These are phyloP conservation scores for Xerocomellus chrysenteron DNA, from an alignment of 768 basidiomycete genomes.

Conservation along the genomic window DNA sequence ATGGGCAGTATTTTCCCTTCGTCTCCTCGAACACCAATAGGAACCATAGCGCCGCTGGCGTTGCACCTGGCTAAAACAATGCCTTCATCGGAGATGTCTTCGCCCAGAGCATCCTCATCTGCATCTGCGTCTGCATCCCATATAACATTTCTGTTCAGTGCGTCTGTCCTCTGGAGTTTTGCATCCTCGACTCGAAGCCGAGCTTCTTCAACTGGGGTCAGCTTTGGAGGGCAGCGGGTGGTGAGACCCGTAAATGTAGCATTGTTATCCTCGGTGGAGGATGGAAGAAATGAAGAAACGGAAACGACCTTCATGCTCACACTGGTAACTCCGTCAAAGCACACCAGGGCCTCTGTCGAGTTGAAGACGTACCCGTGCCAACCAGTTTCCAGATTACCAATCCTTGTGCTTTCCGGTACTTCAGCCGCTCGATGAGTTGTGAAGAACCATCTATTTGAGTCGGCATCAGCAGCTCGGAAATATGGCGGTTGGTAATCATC, in stretches of 20 bases:
- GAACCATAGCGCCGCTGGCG: slow-evolving; percentile 29
- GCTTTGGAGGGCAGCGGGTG: slow-evolving; percentile 32
- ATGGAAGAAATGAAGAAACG: slow-evolving; percentile 71
- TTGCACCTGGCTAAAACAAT: slow-evolving; percentile 26
- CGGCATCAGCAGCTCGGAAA: slow-evolving; percentile 68
- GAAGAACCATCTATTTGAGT: slow-evolving; percentile 79
- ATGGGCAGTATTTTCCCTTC: slow-evolving; percentile 54
- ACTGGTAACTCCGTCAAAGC: slow-evolving; percentile 34
- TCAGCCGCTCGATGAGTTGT: slow-evolving; percentile 74
- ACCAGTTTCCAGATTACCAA: slow-evolving; percentile 69
- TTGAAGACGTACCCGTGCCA: slow-evolving; percentile 58
- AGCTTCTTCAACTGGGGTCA: slow-evolving; percentile 62
- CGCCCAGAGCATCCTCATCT: slow-evolving; percentile 60
- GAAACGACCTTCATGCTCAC: slow-evolving; percentile 73
- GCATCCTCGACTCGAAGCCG: slow-evolving; percentile 50
- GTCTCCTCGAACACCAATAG: slow-evolving; percentile 58
- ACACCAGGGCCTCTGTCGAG: not conserved
- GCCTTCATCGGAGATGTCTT: slow-evolving; percentile 38
- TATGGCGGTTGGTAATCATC: slow-evolving; percentile 81
- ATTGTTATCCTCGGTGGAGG: slow-evolving; percentile 55
- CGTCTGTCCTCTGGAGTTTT: slow-evolving; percentile 62
- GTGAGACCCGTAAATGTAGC: slow-evolving; percentile 53
- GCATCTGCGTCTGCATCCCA: slow-evolving; percentile 63
- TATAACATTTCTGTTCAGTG: slow-evolving; percentile 56
- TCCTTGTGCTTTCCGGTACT: slow-evolving; percentile 67